Evolutionary conservation across 495 filamentous ascomycete species (phyloP), one percentile per base, ranked within the genome.

Genomic region (Parathielavia hyrcaniae): DNA sequence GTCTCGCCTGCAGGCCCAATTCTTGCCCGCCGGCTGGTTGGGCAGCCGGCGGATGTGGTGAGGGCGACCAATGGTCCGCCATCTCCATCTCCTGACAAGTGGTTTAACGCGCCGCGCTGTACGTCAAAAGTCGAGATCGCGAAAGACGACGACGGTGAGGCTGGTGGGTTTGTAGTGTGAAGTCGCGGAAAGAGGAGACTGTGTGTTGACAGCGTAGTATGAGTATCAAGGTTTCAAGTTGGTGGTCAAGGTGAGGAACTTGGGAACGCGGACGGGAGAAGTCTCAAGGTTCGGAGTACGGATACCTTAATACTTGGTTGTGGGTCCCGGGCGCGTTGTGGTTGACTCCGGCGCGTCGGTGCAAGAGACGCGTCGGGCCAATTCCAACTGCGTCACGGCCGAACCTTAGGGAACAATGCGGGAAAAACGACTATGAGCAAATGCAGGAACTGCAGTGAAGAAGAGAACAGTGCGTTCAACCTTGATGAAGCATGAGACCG

Each of bases 11-110:
- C 30, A 79, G 54, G 32, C 74, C 74, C 68, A 66, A 64, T 16
- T 79, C 76, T 34, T 75, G 74, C 13, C 40, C 60, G 35, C 79
- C 72, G 14, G 88, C 79, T 20, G 83, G 78, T 43, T 63, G 61
- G 26, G 60, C 56, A 40, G 62, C 48, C 16, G 59, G 46, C 9
- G 57, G 50, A 23, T 68, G 67, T 14, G 63, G 61, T 16, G 68
- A 61, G 23, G 66, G 54, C 44, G 62, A 71, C 47, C 47, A 41
- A 49, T 64, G 60, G 44, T 50, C 59, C 48, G 63, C 63, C 41
- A 61, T 65, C 12, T 65, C 64, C 63, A 68, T 68, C n/a, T 51
- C 36, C 13, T 35, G 36, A 11, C 41, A 46, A 43, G n/a, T 44
- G 16, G 49, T 53, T 62, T 43, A 58, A 55, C 57, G 47, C n/a